Evolutionary conservation across 306 rosid genomes (phyloP).

Genomic region (Gillenia trifoliata): DNA sequence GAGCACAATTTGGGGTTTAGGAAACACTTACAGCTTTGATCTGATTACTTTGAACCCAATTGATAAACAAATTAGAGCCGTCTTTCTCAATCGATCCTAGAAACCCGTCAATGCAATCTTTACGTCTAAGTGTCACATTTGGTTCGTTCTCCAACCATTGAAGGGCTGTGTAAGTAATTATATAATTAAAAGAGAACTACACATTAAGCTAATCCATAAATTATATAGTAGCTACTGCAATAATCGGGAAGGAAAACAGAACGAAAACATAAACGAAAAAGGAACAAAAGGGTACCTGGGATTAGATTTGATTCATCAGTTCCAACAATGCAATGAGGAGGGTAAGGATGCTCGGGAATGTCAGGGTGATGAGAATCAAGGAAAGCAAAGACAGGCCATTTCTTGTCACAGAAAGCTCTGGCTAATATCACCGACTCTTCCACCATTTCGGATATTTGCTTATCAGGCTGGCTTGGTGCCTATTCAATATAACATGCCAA

Average conservation of each 20-base stretch:
- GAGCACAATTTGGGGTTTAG: background rate
- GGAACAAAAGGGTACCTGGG: slow-evolving; percentile 45
- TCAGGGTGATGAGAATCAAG: slow-evolving; percentile 76
- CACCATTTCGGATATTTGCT: slow-evolving; percentile 63
- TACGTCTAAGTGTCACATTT: slow-evolving; percentile 68
- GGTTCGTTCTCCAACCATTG: slow-evolving; percentile 78
- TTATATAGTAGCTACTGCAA: background rate
- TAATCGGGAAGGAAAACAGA: background rate
- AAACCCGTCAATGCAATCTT: slow-evolving; percentile 82
- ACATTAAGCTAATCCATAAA: background rate
- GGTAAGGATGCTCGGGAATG: slow-evolving; percentile 81
- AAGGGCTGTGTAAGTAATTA: slow-evolving; percentile 35
- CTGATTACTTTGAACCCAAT: slow-evolving; percentile 79
- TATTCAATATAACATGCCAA: slow-evolving; percentile 5
- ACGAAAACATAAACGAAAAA: background rate
- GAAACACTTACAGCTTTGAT: slow-evolving; percentile 56
- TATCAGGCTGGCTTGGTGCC: slow-evolving; percentile 68
- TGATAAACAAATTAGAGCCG: slow-evolving; percentile 75
- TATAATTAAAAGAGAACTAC: background rate
- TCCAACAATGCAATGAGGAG: slow-evolving; percentile 79
- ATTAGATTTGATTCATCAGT: slow-evolving; percentile 67
- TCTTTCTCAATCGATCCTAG: slow-evolving; percentile 54
- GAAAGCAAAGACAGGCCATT: slow-evolving; percentile 82
- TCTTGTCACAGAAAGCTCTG: slow-evolving; percentile 53
- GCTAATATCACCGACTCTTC: slow-evolving; percentile 54